Conservation (phyloP, 2,329 filamentous ascomycete species). For the Sporothrix euskadiensis region DNA sequence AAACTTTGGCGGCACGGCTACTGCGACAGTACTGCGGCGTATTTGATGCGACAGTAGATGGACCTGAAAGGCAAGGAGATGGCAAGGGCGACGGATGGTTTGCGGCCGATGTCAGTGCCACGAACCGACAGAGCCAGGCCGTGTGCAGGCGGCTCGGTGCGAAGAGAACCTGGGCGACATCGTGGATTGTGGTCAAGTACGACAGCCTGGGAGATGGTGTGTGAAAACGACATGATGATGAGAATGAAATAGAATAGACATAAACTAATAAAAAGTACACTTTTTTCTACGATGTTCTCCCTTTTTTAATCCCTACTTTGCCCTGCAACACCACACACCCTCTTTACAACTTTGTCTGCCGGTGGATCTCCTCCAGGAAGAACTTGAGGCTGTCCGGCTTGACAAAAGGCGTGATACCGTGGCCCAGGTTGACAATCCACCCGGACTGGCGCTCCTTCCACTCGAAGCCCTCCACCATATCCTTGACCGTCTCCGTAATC, state of each 20-base stretch:
- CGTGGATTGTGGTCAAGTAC: slow-evolving; percentile 46
- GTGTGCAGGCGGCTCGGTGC: slow-evolving; percentile 65
- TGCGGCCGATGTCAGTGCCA: slow-evolving; percentile 63
- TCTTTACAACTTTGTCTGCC: slow-evolving; percentile 52
- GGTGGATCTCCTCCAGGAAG: slow-evolving; percentile 90
- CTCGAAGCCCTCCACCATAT: slow-evolving; percentile 84
- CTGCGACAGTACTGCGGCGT: slow-evolving; percentile 52
- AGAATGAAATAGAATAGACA: neutral
- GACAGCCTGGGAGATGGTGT: slow-evolving; percentile 31
- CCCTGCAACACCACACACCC: neutral
- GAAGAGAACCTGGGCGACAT: slow-evolving; percentile 54
- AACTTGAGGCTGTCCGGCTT: slow-evolving; percentile 91
- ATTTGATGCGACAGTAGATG: slow-evolving; percentile 36
- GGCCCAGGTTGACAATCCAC: slow-evolving; percentile 96
- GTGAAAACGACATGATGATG: slow-evolving; percentile 3
- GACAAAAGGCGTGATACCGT: slow-evolving; percentile 92
- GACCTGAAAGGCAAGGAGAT: slow-evolving; percentile 43
- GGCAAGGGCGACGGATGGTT: slow-evolving; percentile 53
- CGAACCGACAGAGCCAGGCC: slow-evolving; percentile 60
- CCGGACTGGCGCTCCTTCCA: slow-evolving; percentile 75
- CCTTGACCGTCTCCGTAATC: slow-evolving; percentile 79
- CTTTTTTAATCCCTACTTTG: neutral
- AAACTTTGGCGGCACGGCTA: slow-evolving; percentile 59
- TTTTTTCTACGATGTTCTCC: slow-evolving; percentile 3
- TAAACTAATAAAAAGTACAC: neutral